A percentile compares a stretch with the other conserved stretches of the same genome.
phyloP scores from a whole-genome alignment of 805 yeast species.

The Candida wancherniae region DNA sequence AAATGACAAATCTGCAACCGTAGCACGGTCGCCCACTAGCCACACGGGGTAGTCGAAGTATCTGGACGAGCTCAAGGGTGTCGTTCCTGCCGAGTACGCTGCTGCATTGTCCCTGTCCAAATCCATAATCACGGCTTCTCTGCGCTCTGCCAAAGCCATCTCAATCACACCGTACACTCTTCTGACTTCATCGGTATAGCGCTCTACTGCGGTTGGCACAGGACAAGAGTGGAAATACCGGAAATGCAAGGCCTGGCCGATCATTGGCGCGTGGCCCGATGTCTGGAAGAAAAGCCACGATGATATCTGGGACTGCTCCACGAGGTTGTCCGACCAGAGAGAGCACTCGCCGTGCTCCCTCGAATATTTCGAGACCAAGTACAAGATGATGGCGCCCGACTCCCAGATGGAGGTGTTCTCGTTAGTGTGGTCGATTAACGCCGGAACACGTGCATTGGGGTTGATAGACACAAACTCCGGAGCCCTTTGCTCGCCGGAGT shows the following conservation, averaged over 20 bases:
- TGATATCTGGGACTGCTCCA: conserved; percentile 78
- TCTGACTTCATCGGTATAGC: conserved; percentile 88
- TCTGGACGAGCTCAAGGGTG: conserved; percentile 78
- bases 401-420: conserved; percentile 89
- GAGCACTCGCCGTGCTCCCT: conserved; percentile 64
- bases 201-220: conserved; percentile 83
- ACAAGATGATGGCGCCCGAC: conserved; percentile 85
- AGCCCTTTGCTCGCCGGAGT: conserved; percentile 84
- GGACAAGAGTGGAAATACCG: conserved; percentile 82
- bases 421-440: conserved; percentile 80
- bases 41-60: conserved; percentile 92
- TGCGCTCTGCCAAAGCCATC: conserved; percentile 88
- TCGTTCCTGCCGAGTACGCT: conserved; percentile 80
- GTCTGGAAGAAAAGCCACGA: conserved; percentile 95
- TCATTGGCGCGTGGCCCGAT: conserved; percentile 98
- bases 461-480: conserved; percentile 92
- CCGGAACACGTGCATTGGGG: conserved; percentile 95
- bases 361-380: conserved; percentile 64
- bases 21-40: conserved; percentile 78
- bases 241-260: conserved; percentile 94
- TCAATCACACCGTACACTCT: conserved; percentile 91
- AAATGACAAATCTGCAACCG: conserved; percentile 87
- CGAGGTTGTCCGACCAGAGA: conserved; percentile 72
- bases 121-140: conserved; percentile 88
- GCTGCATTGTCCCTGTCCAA: conserved; percentile 84